Conservation (phyloP, 345 rosid genomes). For the Brassica juncea region DNA sequence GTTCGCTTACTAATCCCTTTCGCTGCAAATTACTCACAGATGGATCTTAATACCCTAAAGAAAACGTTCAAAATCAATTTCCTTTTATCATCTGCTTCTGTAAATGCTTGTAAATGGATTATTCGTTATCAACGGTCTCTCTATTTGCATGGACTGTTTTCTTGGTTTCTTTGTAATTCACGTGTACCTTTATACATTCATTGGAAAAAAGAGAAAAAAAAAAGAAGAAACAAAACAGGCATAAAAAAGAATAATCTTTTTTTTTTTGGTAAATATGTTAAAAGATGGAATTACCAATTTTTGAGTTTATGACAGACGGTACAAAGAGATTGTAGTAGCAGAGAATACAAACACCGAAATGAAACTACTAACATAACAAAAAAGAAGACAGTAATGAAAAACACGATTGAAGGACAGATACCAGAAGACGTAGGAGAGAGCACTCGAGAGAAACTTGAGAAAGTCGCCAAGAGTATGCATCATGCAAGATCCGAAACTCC, state of each 20-base stretch:
- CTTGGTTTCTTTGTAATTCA: slow-evolving; percentile 40
- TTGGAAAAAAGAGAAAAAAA: slow-evolving; percentile 20
- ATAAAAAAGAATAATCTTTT: not conserved
- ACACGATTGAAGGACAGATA: no score
- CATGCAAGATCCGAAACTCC: not conserved
- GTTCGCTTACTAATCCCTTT: slow-evolving; percentile 48
- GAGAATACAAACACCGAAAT: no score
- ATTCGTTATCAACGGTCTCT: slow-evolving; percentile 43
- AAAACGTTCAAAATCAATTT: slow-evolving; percentile 36
- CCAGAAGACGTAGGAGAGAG: no score
- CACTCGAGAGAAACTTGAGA: not conserved
- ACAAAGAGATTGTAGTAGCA: no score
- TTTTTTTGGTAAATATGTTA: no score
- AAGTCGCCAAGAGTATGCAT: not conserved
- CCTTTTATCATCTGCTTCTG: slow-evolving; percentile 45
- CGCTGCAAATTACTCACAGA: slow-evolving; percentile 51
- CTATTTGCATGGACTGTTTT: slow-evolving; percentile 56
- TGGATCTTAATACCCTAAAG: slow-evolving; percentile 31
- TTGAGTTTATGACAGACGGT: no score
- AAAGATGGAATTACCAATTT: no score
- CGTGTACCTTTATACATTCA: slow-evolving; percentile 74
- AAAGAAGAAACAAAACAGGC: not conserved
- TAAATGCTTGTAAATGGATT: slow-evolving; percentile 77
- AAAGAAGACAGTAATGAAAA: no score
- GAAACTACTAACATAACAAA: no score